A percentile compares a stretch with the other conserved stretches of the same genome.
Evolutionary conservation across 2,329 filamentous ascomycete genomes (phyloP).

Genomic region (Ophiostoma triangulosporum): DNA sequence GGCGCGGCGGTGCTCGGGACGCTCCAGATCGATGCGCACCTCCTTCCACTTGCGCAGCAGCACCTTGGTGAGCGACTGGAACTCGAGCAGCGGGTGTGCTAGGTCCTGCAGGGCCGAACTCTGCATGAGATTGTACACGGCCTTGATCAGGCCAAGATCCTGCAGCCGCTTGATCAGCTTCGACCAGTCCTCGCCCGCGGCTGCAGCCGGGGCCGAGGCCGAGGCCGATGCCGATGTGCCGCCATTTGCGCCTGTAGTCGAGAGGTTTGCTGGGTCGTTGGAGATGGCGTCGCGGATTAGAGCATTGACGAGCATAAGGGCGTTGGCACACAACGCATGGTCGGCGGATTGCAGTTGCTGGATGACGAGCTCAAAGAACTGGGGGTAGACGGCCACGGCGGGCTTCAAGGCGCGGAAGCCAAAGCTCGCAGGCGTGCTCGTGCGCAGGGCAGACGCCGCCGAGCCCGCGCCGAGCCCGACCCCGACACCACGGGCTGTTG

Average conservation of each 20-base stretch:
- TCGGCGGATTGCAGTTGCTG: constrained; percentile 85
- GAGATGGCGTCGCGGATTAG: constrained; percentile 85
- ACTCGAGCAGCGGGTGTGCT: constrained; percentile 80
- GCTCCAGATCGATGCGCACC: constrained; percentile 70
- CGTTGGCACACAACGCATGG: constrained; percentile 89
- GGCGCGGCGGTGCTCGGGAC: constrained; percentile 74
- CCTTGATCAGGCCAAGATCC: constrained; percentile 83
- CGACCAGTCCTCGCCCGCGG: constrained; percentile 63
- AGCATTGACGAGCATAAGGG: constrained; percentile 88
- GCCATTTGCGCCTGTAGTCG: neutral
- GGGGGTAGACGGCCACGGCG: constrained; percentile 77
- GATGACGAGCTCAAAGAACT: constrained; percentile 90
- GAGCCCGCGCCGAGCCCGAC: constrained; percentile 8
- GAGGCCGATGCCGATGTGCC: neutral
- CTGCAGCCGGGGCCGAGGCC: neutral
- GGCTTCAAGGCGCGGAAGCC: constrained; percentile 89
- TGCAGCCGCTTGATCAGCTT: constrained; percentile 90
- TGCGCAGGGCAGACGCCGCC: constrained; percentile 16
- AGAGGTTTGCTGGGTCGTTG: constrained; percentile 36
- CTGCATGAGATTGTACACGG: constrained; percentile 88
- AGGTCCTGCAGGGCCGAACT: constrained; percentile 83
- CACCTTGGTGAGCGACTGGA: constrained; percentile 82
- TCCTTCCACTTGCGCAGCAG: constrained; percentile 80
- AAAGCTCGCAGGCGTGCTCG: constrained; percentile 44
- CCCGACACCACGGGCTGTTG: constrained; percentile 24